A percentile compares a stretch with the other conserved stretches of the same genome.
Conservation (phyloP, 83 land plant genomes). For the Diphasiastrum complanatum region DNA sequence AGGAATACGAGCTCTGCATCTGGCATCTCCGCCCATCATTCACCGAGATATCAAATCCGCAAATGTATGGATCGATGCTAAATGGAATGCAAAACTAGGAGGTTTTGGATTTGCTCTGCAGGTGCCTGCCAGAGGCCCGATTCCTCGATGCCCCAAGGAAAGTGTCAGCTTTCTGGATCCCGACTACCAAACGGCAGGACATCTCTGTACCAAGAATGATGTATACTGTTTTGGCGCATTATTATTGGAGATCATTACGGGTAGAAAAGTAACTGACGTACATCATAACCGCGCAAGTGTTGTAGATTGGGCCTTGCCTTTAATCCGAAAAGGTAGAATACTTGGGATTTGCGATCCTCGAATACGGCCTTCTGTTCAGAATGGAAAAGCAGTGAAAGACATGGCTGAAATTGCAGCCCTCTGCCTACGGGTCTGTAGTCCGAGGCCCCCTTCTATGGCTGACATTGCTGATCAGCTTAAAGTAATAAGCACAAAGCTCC, state of each 20-base stretch:
- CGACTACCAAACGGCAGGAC: slow-evolving; percentile 25
- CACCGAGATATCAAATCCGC: slow-evolving; percentile 69
- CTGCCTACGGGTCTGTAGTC: slow-evolving; percentile 21
- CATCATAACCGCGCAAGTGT: slow-evolving; percentile 27
- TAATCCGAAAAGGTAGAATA: slow-evolving; percentile 24
- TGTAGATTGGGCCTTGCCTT: slow-evolving; percentile 40
- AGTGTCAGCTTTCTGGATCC: slow-evolving; percentile 33
- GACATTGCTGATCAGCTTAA: slow-evolving; percentile 30
- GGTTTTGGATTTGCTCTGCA: slow-evolving; percentile 72
- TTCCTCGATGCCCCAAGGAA: slow-evolving; percentile 22
- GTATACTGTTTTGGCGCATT: slow-evolving; percentile 39
- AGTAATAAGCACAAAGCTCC: slow-evolving; percentile 16
- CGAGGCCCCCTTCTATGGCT: slow-evolving; percentile 32
- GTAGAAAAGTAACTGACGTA: slow-evolving; percentile 32
- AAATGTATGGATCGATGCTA: slow-evolving; percentile 50
- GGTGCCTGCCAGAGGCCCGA: slow-evolving; percentile 20
- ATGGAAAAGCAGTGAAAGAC: slow-evolving; percentile 20
- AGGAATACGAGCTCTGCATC: slow-evolving; percentile 50
- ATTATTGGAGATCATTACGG: slow-evolving; percentile 34
- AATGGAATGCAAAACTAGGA: slow-evolving; percentile 52
- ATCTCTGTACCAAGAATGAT: slow-evolving; percentile 33
- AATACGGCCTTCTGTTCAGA: slow-evolving; percentile 6
- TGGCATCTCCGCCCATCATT: slow-evolving; percentile 56
- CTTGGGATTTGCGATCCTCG: slow-evolving; percentile 21
- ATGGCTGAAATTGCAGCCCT: slow-evolving; percentile 27